Conservation (phyloP, 2,329 filamentous ascomycete species). For the Raffaelea deltoideospora region DNA sequence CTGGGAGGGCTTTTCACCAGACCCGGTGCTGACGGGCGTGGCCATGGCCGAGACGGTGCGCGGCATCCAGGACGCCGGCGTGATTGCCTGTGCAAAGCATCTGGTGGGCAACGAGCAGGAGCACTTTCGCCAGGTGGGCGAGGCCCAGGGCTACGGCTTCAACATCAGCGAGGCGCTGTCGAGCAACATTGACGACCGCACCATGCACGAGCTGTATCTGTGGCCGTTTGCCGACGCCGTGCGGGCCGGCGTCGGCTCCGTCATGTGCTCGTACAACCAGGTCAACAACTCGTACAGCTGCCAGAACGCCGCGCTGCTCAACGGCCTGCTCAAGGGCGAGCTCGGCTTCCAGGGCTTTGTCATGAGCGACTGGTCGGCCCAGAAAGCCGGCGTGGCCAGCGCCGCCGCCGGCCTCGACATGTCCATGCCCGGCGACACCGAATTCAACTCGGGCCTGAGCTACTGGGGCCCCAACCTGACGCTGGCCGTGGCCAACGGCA, state of each 20-base stretch:
- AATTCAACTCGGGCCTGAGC: slow-evolving; percentile 42
- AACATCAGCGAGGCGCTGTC: slow-evolving; percentile 43
- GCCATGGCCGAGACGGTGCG: slow-evolving; percentile 59
- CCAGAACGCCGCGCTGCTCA: slow-evolving; percentile 51
- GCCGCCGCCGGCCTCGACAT: slow-evolving; percentile 67
- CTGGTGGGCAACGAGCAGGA: slow-evolving; percentile 60
- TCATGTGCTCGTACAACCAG: slow-evolving; percentile 48
- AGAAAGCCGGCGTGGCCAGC: slow-evolving; percentile 39
- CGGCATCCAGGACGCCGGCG: slow-evolving; percentile 65
- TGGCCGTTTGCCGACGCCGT: slow-evolving; percentile 52
- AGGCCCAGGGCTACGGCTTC: slow-evolving; percentile 41
- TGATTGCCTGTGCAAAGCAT: slow-evolving; percentile 67
- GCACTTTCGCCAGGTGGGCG: slow-evolving; percentile 51
- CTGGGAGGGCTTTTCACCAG: slow-evolving; percentile 59
- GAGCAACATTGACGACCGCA: slow-evolving; percentile 41
- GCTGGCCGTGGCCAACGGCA: slow-evolving; percentile 75
- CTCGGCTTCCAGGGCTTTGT: slow-evolving; percentile 33
- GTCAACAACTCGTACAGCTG: slow-evolving; percentile 59
- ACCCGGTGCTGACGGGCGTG: slow-evolving; percentile 60
- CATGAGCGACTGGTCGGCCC: slow-evolving; percentile 22
- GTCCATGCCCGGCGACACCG: slow-evolving; percentile 76
- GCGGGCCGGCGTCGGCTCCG: slow-evolving; percentile 32
- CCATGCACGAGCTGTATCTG: slow-evolving; percentile 46
- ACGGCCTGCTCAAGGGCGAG: slow-evolving; percentile 49
- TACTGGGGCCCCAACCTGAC: slow-evolving; percentile 62